Evolutionary conservation across 441 rosid genomes (phyloP).

Genomic region (Kokia cookei): DNA sequence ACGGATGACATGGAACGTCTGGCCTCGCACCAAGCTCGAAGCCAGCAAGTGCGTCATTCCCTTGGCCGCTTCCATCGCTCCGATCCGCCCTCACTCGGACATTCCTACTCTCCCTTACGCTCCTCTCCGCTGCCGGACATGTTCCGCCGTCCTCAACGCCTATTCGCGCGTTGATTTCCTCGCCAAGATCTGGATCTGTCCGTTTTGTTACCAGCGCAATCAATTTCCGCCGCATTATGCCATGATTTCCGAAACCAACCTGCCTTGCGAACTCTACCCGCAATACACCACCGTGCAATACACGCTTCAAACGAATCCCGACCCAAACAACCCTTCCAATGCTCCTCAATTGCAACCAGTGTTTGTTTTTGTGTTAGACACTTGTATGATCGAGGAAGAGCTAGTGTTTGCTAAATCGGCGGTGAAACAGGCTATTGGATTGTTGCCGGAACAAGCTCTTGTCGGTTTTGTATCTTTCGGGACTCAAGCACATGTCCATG

Average conservation of each 20-base stretch:
- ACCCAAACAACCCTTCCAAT: constrained; percentile 16
- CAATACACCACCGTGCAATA: constrained; percentile 81
- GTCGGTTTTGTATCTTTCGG: constrained; percentile 93
- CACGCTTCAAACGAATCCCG: constrained; percentile 37
- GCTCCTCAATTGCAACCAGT: constrained; percentile 42
- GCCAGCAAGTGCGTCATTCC: constrained; percentile 98
- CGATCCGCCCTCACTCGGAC: constrained; percentile 77
- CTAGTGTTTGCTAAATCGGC: constrained; percentile 68
- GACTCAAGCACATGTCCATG: constrained; percentile 94
- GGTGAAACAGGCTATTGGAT: constrained; percentile 77
- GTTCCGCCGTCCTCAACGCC: constrained; percentile 64
- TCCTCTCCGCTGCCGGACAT: constrained; percentile 81
- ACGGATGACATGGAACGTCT: constrained; percentile 94
- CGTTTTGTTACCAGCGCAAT: constrained; percentile 81
- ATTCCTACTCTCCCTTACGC: constrained; percentile 77
- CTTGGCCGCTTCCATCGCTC: constrained; percentile 81
- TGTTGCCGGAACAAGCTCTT: constrained; percentile 89
- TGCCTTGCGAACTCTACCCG: constrained; percentile 90
- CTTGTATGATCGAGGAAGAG: constrained; percentile 96
- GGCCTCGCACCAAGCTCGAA: constrained; percentile 97
- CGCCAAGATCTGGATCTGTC: constrained; percentile 98
- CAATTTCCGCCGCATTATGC: constrained; percentile 76
- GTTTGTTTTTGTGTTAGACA: constrained; percentile 80
- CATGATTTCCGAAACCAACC: constrained; percentile 77
- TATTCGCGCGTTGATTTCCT: constrained; percentile 75